Evolutionary conservation across 2,329 filamentous ascomycete genomes (phyloP), one percentile per base, ranked within the genome.

Genomic region (Didymella segeticola): DNA sequence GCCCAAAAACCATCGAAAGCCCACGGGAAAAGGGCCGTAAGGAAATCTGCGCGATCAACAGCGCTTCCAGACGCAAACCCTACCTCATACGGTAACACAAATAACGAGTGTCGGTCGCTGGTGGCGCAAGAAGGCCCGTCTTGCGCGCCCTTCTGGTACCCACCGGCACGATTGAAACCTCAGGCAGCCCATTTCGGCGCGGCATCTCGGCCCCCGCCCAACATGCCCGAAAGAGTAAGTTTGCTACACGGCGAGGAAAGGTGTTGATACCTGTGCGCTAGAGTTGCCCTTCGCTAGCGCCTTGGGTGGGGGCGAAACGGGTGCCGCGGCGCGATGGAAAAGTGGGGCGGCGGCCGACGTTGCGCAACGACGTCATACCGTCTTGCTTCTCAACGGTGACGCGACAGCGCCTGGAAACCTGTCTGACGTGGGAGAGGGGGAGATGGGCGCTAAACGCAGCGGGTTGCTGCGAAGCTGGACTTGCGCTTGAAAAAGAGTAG

Each of bases 41-140:
- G n/a, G n/a, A n/a, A n/a, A n/a, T n/a, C n/a, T n/a, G n/a, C n/a
- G n/a, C n/a, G n/a, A n/a, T n/a, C n/a, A n/a, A n/a, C n/a, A n/a
- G n/a, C n/a, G n/a, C n/a, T n/a, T n/a, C n/a, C 14, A 42, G 22
- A 41, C 4, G 3, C 22, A 17, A 10, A 31, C 43, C 26, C 30
- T 53, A n/a, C 51, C 33, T 15, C 26, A 38, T 48, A 12, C 0
- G 26, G 51, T 29, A 53, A 48, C 23, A 17, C 2, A 2, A 8
- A 14, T 5, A 26, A 36, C 12, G 17, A 9, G 20, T 33, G 19
- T 53, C 29, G 31, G 43, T 36, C 25, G 43, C 43, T 10, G 51
- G 51, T 53, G 51, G 51, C 51, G 51, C 31, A 30, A 53, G 33
- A 53, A 53, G 51, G 51, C 38, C 51, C 51, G 50, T 53, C 43